Percentiles rank a stretch among this genome's conserved stretches.
Conservation (phyloP, 2,329 filamentous ascomycete genomes). For the Alternaria sp. region DNA sequence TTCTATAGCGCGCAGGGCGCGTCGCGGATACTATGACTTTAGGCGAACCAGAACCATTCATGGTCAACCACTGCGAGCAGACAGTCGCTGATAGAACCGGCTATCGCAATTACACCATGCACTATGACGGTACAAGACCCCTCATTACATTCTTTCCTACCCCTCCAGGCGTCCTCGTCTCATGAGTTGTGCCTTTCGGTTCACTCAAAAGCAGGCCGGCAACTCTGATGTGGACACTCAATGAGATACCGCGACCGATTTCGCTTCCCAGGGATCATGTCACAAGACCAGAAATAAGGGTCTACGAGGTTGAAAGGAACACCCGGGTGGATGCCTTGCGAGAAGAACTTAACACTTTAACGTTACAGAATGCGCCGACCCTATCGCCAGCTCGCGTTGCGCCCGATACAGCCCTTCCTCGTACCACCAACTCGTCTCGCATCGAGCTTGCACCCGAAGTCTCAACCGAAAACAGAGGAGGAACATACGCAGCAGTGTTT, state of each 20-base stretch:
- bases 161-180: neutral
- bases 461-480: neutral
- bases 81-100: neutral
- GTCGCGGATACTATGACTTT: neutral
- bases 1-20: neutral
- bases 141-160: neutral
- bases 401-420: neutral
- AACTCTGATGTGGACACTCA: neutral
- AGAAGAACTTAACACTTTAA: neutral
- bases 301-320: neutral
- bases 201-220: neutral
- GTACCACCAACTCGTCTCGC: neutral
- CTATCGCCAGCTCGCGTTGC: neutral
- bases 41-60: slow-evolving; percentile 13
- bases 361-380: neutral
- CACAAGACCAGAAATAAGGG: neutral
- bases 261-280: neutral
- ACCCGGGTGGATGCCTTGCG: neutral
- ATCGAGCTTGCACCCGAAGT: neutral
- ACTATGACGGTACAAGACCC: neutral
- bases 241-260: neutral
- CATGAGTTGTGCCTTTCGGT: neutral
- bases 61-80: slow-evolving; percentile 8
- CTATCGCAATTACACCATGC: slow-evolving; percentile 3
- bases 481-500: neutral